Percentiles rank a stretch among this genome's conserved stretches.
phyloP scores from a whole-genome alignment of 345 rosid genomes.

The Cardamine occulta region DNA sequence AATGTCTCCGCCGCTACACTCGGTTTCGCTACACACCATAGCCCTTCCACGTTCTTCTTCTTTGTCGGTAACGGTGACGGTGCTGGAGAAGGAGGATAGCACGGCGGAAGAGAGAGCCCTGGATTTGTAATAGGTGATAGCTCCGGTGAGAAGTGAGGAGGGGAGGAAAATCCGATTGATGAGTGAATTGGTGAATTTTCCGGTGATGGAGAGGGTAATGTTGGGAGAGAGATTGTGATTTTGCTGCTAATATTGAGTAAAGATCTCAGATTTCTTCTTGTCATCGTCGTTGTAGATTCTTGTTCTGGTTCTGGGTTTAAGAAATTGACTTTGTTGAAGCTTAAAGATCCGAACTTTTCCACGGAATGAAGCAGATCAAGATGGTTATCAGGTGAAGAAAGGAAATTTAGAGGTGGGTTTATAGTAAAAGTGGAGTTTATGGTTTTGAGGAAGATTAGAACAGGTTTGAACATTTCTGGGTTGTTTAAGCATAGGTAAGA shows the following conservation, averaged over 20 bases:
- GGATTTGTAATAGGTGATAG: slow-evolving; percentile 26
- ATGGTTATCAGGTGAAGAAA: slow-evolving; percentile 45
- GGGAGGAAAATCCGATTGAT: slow-evolving; percentile 57
- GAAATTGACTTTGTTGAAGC: slow-evolving; percentile 53
- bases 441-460: slow-evolving; percentile 49
- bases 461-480: slow-evolving; percentile 41
- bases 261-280: slow-evolving; percentile 54
- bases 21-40: slow-evolving; percentile 84
- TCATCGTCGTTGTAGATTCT: slow-evolving; percentile 13
- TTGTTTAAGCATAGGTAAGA: slow-evolving; percentile 47
- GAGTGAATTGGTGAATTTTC: slow-evolving; percentile 46
- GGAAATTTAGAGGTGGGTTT: slow-evolving; percentile 46
- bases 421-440: slow-evolving; percentile 68
- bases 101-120: slow-evolving; percentile 49
- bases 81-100: slow-evolving; percentile 9
- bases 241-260: slow-evolving; percentile 39
- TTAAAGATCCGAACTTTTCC: slow-evolving; percentile 52
- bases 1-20: slow-evolving; percentile 62
- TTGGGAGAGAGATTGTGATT: slow-evolving; percentile 47
- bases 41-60: slow-evolving; percentile 46
- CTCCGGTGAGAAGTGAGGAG: slow-evolving; percentile 50
- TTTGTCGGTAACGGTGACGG: slow-evolving; percentile 29
- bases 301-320: slow-evolving; percentile 41
- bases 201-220: slow-evolving; percentile 58
- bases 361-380: slow-evolving; percentile 42